Base-by-base conservation (phyloP, 106 monocot genomes). In the Dendrobium nobile region DNA sequence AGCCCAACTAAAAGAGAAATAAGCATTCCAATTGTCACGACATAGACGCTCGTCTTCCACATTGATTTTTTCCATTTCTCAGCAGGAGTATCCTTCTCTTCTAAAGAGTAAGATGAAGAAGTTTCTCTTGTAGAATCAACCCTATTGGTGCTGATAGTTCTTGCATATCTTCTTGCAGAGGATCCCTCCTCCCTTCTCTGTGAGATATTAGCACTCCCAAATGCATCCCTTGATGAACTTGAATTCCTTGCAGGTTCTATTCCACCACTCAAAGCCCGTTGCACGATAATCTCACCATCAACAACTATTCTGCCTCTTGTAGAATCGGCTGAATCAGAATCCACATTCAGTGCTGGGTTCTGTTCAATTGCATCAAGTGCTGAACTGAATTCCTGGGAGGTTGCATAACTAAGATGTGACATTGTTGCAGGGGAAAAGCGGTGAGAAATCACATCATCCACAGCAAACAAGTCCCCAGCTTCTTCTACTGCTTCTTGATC, bases 21-120 rank as follows among this genome's bases (percentile, higher is more conserved):
- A 10, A 89, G 86, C 89, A 86, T 89, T 37, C 86, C 89, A 24
- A 89, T 31, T n/a, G 89, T 89, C 31, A 89, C 81, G 4, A 84
- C 78, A 79, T 86, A 89, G 20, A 89, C 86, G 24, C 78, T 81
- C 11, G 77, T 58, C 67, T 89, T 89, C 89, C 89, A 86, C 45
- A 83, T 5, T 67, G 78, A 75, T 9, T 24, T 81, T 54, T 89
- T 86, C 86, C 84, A 80, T 18, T 58, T 79, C 17, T 78, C 74
- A 19, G 51, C 61, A 5, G 67, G 51, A 42, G 48, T 37, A 54
- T 82, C 82, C 73, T 48, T 8, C 4, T 13, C 64, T 27, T 79
- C 82, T 54, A 55, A 59, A 74, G 78, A 59, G 15, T 78, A 51
- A 7, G 64, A 20, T 9, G 78, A 47, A 77, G 67, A 17, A 0